Conservation (phyloP, 108 stramenopile genomes). For the Skeletonema menzelii region DNA sequence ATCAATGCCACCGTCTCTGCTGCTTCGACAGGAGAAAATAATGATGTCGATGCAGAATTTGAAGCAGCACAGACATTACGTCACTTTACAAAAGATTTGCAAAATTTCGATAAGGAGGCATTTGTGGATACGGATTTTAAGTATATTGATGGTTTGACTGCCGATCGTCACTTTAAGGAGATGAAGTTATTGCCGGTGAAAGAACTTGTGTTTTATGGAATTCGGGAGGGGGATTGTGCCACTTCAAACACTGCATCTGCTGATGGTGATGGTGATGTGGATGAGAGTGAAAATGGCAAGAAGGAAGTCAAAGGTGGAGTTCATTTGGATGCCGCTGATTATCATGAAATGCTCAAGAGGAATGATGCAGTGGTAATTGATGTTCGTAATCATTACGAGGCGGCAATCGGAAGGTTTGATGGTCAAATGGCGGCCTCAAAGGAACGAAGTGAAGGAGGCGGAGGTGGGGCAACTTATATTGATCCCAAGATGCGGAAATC, state of each 20-base stretch:
- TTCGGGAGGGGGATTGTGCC: conserved; percentile 60
- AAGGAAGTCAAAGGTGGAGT: conserved; percentile 56
- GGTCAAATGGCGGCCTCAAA: conserved; percentile 40
- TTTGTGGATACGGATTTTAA: conserved; percentile 83
- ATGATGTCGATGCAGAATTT: conserved; percentile 36
- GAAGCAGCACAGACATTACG: conserved; percentile 58
- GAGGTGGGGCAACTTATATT: conserved; percentile 63
- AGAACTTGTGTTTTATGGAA: conserved; percentile 91
- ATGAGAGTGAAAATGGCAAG: not conserved
- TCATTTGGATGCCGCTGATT: conserved; percentile 81
- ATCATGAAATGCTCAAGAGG: conserved; percentile 80
- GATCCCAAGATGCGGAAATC: conserved; percentile 91
- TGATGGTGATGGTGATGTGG: not conserved
- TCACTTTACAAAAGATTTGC: conserved; percentile 69
- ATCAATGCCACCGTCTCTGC: conserved; percentile 78
- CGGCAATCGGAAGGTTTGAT: conserved; percentile 86
- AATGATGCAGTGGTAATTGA: conserved; percentile 86
- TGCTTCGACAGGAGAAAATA: conserved; percentile 7
- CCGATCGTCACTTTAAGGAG: conserved; percentile 88
- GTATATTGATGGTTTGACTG: conserved; percentile 70
- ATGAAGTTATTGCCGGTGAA: conserved; percentile 87
- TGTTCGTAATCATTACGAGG: conserved; percentile 86
- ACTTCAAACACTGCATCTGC: not conserved
- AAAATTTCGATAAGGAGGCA: conserved; percentile 58
- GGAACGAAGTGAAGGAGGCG: conserved; percentile 14